These are phyloP conservation scores for Dendrobium officinale DNA, from an alignment of 106 monocot genomes.

Conservation along the genomic window DNA sequence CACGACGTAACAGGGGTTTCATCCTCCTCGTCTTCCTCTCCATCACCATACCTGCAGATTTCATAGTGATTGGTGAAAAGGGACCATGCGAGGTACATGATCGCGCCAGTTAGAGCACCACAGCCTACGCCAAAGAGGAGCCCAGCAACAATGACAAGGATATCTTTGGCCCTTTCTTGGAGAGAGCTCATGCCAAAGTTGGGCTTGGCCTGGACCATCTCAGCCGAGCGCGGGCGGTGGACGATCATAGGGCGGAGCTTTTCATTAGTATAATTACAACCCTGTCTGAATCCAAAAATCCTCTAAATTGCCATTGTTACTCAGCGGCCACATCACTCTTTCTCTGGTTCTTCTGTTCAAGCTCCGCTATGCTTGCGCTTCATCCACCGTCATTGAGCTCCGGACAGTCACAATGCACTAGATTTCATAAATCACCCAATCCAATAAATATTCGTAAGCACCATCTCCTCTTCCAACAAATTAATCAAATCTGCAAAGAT, in stretches of 20 bases:
- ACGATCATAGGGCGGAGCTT: constrained; percentile 4
- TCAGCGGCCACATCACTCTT: too few species aligned
- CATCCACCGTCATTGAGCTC: too few species aligned
- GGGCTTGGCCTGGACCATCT: neutral
- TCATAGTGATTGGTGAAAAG: constrained; percentile 30
- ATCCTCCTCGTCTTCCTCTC: neutral
- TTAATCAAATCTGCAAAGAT: neutral
- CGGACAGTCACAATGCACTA: neutral
- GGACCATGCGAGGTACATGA: constrained; percentile 56
- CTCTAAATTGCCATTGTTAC: too few species aligned
- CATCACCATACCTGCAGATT: constrained; percentile 12
- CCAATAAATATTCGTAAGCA: neutral
- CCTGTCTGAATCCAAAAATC: too few species aligned
- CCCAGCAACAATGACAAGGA: constrained; percentile 56
- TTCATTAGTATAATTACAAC: too few species aligned
- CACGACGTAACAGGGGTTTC: too few species aligned
- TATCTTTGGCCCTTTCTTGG: constrained; percentile 57
- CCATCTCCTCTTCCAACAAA: neutral
- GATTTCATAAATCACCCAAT: neutral
- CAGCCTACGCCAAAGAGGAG: constrained; percentile 74
- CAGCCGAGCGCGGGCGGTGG: constrained; percentile 6
- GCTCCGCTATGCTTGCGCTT: too few species aligned
- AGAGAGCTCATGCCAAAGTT: constrained; percentile 26
- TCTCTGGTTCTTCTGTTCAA: too few species aligned
- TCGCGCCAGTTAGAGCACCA: constrained; percentile 61